Base-by-base conservation (phyloP, 148 eudicot genomes). In the Rhododendron vialii region DNA sequence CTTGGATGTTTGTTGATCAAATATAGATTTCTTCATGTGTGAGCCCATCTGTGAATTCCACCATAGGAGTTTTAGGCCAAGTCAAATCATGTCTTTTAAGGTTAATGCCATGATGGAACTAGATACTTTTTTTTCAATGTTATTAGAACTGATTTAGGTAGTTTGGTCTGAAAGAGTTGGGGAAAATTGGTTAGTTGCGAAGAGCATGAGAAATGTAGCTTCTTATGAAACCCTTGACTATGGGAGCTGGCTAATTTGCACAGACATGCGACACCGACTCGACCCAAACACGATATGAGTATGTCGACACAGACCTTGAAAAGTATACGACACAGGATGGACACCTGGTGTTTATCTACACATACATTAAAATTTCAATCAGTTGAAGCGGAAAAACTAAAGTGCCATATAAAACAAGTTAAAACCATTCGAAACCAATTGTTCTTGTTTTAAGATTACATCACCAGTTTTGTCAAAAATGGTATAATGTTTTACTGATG, bases 1-100 rank as follows among this genome's bases (percentile, higher is more conserved):
- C 53, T 91, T 92, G 14, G 95, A 87, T 30, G 99, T 96, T 89
- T 95, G 99, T 85, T 96, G 96, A 80, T 96, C 99, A 80, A 96
- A 96, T 61, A 95, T 90, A 0, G 98, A 84, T 86, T 85, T 94
- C 92, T 96, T 95, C 98, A 96, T 92, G 86, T 90, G 67, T 28
- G 99, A 95, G 5, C 99, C 99, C 99, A 96, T 96, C 98, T 97
- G 92, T 43, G 71, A 69, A 74, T n/a, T 79, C 81, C 50, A 80
- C 84, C 47, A 59, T 73, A 36, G 48, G 75, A 26, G 65, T 78
- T 30, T 15, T 18, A 51, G 41, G 35, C 12, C 28, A 17, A 69
- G 35, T 63, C 18, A 50, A 78, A 55, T 33, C 0, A 24, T 63
- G 26, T 63, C 38, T 8, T 24, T 63, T 6, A 7, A 69, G 75